Base-by-base conservation (phyloP, 768 basidiomycete genomes). In the Amanita subjunquillea region DNA sequence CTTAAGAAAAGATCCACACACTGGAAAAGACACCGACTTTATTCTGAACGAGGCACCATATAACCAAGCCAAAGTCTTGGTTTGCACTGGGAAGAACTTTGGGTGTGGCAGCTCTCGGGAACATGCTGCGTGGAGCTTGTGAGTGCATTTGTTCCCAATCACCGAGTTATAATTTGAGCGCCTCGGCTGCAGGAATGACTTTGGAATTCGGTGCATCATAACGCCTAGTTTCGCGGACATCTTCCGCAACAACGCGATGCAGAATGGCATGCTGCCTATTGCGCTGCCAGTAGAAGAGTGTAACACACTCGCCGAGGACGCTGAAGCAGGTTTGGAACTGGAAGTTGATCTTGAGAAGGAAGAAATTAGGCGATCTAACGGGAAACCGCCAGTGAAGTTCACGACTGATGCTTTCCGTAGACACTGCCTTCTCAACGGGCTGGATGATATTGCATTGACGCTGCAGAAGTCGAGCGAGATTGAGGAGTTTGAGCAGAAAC, bases 391-490 rank as follows among this genome's bases (percentile, higher is more conserved):
- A 17, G 82, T 96, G 56, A 53, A 75, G 39, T 99, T 99, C 72
- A 73, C 75, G 37, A 82, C 85, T 46, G 96, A 99, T 68, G 70
- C 85, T 0, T 99, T 98, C 86, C 77, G 94, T 56, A 75, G 91
- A 51, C 90, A 95, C 64, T 94, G 96, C 66, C 71, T 99, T 66
- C 66, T 99, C 69, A 93, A 99, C 62, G 96, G 96, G 30, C 71
- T 98, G 58, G 96, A 99, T 66, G 96, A 97, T 62, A 95, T 99
- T 57, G 93, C 87, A 40, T 72, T 99, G 67, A 99, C 96, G 41
- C 72, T 99, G 73, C 83, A 90, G 66, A 84, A 83, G 64, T 82
- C 74, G 30, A 70, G 70, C 8, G 65, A 75, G n/a, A 96, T 99
- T 57, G 72, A 76, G 55, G 59, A 66, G 40, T 99, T 97, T 60